Conservation (phyloP, 306 rosid genomes). For the Dryas drummondii region DNA sequence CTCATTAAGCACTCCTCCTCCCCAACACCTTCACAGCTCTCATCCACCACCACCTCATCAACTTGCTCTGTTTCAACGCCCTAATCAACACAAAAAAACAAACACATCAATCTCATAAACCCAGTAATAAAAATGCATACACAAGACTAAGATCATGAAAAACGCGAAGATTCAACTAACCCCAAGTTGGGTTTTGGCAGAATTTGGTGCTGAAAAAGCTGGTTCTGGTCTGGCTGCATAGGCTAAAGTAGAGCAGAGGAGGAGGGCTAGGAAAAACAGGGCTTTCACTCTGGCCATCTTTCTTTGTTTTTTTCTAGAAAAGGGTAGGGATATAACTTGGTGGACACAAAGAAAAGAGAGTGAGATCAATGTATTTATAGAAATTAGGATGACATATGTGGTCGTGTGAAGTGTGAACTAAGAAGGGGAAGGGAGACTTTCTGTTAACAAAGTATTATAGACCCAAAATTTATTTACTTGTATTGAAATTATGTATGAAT, state of each 20-base stretch:
- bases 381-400: neutral
- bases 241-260: slow-evolving; percentile 31
- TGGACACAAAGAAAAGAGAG: neutral
- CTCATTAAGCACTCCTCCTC: slow-evolving; percentile 79
- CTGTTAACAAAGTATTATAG: neutral
- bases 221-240: slow-evolving; percentile 31
- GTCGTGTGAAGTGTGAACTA: slow-evolving; percentile 24
- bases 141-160: neutral
- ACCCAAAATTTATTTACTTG: neutral
- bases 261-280: slow-evolving; percentile 23
- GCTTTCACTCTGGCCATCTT: slow-evolving; percentile 28
- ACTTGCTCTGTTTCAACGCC: slow-evolving; percentile 37
- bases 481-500: too few relatives aligned
- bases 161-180: slow-evolving; percentile 13
- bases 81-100: slow-evolving; percentile 26
- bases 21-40: slow-evolving; percentile 54
- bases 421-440: slow-evolving; percentile 3
- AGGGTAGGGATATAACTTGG: neutral
- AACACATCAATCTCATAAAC: neutral
- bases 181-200: slow-evolving; percentile 18
- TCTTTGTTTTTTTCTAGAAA: neutral
- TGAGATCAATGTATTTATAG: slow-evolving; percentile 16
- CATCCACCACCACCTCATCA: slow-evolving; percentile 32
- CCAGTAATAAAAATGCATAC: neutral
- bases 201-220: slow-evolving; percentile 1